phyloP scores from a whole-genome alignment of 495 filamentous ascomycete genomes.

The Usnea hakonensis region DNA sequence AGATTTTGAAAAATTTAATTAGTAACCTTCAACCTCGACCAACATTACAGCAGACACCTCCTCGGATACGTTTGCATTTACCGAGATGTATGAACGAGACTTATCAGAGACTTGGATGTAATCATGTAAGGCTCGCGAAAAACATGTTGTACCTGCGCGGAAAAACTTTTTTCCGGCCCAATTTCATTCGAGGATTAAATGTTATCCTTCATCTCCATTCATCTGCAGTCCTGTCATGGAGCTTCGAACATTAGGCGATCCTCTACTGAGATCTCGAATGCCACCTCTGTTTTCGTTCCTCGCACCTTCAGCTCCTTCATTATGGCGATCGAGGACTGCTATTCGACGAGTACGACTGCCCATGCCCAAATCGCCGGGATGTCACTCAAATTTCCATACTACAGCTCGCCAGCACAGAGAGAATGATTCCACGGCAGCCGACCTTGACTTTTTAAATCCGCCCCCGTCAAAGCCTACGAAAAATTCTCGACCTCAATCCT shows the following conservation, averaged over 20 bases:
- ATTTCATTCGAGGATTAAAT: too few species aligned
- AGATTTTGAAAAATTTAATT: background rate
- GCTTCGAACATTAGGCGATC: conserved; percentile 31
- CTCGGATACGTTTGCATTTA: background rate
- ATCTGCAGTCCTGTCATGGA: conserved; percentile 26
- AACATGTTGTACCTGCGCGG: background rate
- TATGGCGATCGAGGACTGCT: conserved; percentile 1
- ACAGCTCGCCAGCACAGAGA: background rate
- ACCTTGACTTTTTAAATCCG: background rate
- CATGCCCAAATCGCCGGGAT: background rate
- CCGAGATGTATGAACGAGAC: background rate
- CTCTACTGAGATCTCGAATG: conserved; percentile 24
- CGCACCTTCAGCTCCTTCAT: conserved; percentile 18
- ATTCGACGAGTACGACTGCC: background rate
- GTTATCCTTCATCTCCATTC: background rate
- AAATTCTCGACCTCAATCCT: background rate
- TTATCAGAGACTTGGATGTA: background rate
- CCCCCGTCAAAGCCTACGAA: background rate
- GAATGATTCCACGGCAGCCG: background rate
- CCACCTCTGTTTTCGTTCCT: conserved; percentile 27
- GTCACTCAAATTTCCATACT: background rate
- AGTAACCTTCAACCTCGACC: background rate
- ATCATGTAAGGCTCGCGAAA: background rate
- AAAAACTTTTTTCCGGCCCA: background rate
- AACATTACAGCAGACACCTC: background rate